Evolutionary conservation across 306 rosid genomes (phyloP).

Genomic region (Ochetophila trinervis): DNA sequence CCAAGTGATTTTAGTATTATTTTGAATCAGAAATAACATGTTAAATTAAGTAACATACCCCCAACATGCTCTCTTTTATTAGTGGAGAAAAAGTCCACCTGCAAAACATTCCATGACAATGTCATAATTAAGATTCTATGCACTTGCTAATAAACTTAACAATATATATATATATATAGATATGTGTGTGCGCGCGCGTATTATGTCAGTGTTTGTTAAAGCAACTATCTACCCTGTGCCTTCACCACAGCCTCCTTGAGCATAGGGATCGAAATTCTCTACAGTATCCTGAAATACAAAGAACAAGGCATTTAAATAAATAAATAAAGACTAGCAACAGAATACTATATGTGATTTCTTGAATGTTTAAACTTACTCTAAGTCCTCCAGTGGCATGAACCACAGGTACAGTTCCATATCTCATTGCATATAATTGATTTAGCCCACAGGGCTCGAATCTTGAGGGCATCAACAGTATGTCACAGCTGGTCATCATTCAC

Average conservation of each 20-base stretch:
- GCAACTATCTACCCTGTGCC: constrained; percentile 68
- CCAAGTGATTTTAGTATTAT: too few relatives aligned
- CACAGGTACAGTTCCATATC: constrained; percentile 90
- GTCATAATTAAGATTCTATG: constrained; percentile 1
- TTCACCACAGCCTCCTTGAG: constrained; percentile 43
- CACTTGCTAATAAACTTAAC: too few relatives aligned
- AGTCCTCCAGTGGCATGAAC: constrained; percentile 95
- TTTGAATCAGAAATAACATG: background rate
- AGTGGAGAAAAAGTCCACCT: constrained; percentile 88
- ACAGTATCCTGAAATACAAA: constrained; percentile 67
- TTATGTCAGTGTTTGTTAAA: too few relatives aligned
- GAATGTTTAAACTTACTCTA: constrained; percentile 55
- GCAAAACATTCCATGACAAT: constrained; percentile 32
- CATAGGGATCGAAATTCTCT: constrained; percentile 59
- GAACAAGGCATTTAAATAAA: constrained; percentile 18
- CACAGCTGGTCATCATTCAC: constrained; percentile 56
- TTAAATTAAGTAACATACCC: constrained; percentile 38
- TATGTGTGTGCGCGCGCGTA: too few relatives aligned
- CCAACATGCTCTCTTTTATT: constrained; percentile 67
- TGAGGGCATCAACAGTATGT: constrained; percentile 87
- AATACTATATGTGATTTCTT: constrained; percentile 11
- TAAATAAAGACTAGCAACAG: constrained; percentile 6
- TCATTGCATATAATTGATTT: constrained; percentile 87
- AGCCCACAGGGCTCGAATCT: constrained; percentile 89
- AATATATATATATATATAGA: too few relatives aligned